Base-by-base conservation (phyloP, 768 basidiomycete species). In the Amanita thiersii region DNA sequence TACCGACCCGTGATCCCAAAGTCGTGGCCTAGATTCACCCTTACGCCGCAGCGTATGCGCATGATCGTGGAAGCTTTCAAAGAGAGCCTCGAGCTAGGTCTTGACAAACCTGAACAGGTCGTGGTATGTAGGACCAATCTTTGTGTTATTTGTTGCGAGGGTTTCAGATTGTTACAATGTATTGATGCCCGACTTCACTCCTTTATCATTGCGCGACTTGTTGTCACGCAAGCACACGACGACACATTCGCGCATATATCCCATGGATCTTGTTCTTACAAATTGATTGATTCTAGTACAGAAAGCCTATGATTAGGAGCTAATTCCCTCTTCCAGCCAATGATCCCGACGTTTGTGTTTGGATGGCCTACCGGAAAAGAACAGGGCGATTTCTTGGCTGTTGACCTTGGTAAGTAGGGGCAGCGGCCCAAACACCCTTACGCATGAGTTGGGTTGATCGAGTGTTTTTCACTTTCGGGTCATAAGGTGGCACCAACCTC, bases 61-160 rank as follows among this genome's bases (percentile, higher is more conserved):
- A 94, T 93, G 78, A 96, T 98, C 55, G 91, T 93, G 18, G 89
- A 96, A 57, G 86, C 93, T 0, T 92, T 99, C 69, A 81, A 89
- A 57, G 93, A 97, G 35, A 79, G 86, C 1, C 73, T 99, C 19
- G 92, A 96, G 53, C 62, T 75, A 18, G 96, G 96, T 10, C 66
- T 99, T 37, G 68, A 83, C 50, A 84, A 93, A 61, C 71, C 73
- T 18, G 75, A 79, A 15, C 87, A 97, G 65, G 70, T 85, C 26
- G 92, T 98, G 62, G 94, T 94, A 60, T 52, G 91, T 78, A 41
- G n/a, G n/a, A n/a, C n/a, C 43, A 30, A n/a, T 19, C 26, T 30
- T 50, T 33, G 18, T 30, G 30, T 30, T 47, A 25, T 46, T 20
- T 28, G 15, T 45, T 50, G 17, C 6, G 11, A n/a, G 3, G 15